Evolutionary conservation across 495 filamentous ascomycete genomes (phyloP).

Genomic region (Hyaloscypha hepaticicola): DNA sequence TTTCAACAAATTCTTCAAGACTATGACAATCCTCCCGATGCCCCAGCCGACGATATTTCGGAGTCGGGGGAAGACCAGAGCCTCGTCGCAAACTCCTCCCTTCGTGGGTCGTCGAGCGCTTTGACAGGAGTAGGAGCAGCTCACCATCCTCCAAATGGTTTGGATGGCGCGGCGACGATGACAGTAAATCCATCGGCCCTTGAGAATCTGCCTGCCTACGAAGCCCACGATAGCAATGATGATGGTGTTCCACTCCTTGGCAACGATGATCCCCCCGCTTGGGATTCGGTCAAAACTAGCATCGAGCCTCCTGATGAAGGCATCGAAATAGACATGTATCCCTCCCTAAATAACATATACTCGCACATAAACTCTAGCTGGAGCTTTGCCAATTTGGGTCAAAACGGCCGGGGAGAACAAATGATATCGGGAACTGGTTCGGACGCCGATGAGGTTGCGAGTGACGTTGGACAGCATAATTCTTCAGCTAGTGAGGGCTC

Average conservation of each 20-base stretch:
- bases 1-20: constrained; percentile 68
- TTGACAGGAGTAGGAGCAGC: constrained; percentile 71
- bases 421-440: constrained; percentile 26
- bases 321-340: constrained; percentile 23
- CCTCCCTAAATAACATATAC: background rate
- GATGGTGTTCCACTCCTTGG: constrained; percentile 20
- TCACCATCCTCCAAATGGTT: constrained; percentile 63
- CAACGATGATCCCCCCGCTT: constrained; percentile 16
- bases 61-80: constrained; percentile 79
- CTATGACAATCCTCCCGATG: constrained; percentile 44
- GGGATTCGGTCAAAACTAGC: constrained; percentile 31
- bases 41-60: constrained; percentile 38
- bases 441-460: constrained; percentile 16
- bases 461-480: constrained; percentile 29
- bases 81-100: constrained; percentile 81
- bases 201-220: constrained; percentile 29
- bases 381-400: background rate
- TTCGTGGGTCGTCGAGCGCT: constrained; percentile 80
- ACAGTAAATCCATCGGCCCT: constrained; percentile 26
- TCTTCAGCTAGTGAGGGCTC: constrained; percentile 22
- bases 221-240: constrained; percentile 24
- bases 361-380: constrained; percentile 8
- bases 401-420: background rate
- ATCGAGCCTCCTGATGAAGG: constrained; percentile 33
- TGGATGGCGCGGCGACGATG: constrained; percentile 30